Base-by-base conservation (phyloP, 495 filamentous ascomycete genomes). In the Astrocystis sublimbata region DNA sequence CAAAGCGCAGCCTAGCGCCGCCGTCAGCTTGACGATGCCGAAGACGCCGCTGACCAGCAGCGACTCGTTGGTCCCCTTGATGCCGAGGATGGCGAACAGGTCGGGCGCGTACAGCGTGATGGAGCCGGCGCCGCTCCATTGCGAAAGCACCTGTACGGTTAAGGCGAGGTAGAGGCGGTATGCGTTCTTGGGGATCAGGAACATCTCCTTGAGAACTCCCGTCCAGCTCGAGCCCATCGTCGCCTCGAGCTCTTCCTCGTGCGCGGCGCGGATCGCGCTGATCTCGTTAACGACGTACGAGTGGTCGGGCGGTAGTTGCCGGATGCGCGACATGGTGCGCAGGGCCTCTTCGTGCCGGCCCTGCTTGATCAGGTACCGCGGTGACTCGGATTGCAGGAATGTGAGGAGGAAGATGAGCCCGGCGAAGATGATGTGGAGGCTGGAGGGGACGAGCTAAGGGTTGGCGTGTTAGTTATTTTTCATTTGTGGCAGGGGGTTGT, bases 391-490 rank as follows among this genome's bases (percentile, higher is more conserved):
- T 40, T 87, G 83, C 52, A 88, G 75, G 69, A 91, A 85, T 3
- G 84, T 84, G 31, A 89, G 77, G 54, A 83, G 57, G 64, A 88
- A 81, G 68, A 91, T 87, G 21, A 91, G 72, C 0, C 84, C 81
- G 5, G 88, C 86, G 65, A 91, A 91, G 30, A 90, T 88, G 73
- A 92, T 82, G 60, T 92, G 88, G 23, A 90, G 72, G 62, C 82
- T 85, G 3, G 84, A 89, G 0, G 88, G 86, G n/a, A 87, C 83
- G 4, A 80, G 75, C 83, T 71, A 64, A 10, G 26, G 3, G 15
- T 17, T n/a, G 8, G 10, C 2, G 19, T 21, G 8, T 3, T 3
- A n/a, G 30, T 62, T 38, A 62, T 40, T 41, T 28, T 17, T 4
- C 12, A n/a, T 26, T 15, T 15, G 19, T 10, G 21, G 28, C 19